Conservation (phyloP, 1,139 yeast species). For the Blastobotrys indianensis region DNA sequence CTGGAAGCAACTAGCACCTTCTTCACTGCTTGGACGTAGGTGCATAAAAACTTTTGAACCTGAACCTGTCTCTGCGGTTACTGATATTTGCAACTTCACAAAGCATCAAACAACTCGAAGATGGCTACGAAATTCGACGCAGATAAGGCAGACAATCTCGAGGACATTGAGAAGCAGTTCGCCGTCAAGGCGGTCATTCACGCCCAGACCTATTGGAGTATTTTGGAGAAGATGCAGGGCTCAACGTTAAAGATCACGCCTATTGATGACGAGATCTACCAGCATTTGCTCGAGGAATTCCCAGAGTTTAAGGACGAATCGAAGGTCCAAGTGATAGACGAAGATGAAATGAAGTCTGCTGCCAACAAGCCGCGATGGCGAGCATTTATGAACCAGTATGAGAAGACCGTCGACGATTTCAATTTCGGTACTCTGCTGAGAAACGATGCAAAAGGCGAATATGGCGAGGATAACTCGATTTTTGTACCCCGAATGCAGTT, state of each 20-base stretch:
- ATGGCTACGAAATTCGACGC: constrained; percentile 40
- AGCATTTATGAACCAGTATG: constrained; percentile 74
- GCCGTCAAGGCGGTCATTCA: constrained; percentile 97
- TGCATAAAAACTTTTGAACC: too few species aligned
- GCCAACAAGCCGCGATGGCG: constrained; percentile 90
- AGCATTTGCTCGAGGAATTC: constrained; percentile 61
- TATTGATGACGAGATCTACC: constrained; percentile 74
- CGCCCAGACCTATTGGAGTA: constrained; percentile 84
- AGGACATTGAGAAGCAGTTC: constrained; percentile 86
- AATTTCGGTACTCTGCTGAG: constrained; percentile 94
- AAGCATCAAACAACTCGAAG: constrained; percentile 1
- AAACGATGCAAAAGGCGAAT: constrained; percentile 61
- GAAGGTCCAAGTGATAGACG: constrained; percentile 51
- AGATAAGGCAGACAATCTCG: constrained; percentile 55
- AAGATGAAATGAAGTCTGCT: constrained; percentile 75
- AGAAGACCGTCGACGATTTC: constrained; percentile 68
- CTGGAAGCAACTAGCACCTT: too few species aligned
- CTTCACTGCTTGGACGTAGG: too few species aligned
- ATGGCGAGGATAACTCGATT: constrained; percentile 76
- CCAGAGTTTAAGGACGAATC: constrained; percentile 68
- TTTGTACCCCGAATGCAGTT: constrained; percentile 92
- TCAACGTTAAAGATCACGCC: constrained; percentile 71
- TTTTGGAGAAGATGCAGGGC: constrained; percentile 70
- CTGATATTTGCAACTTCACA: neutral
- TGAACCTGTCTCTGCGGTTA: too few species aligned